phyloP scores from a whole-genome alignment of 176 grass and related monocot species.

The Aegilops speltoides region DNA sequence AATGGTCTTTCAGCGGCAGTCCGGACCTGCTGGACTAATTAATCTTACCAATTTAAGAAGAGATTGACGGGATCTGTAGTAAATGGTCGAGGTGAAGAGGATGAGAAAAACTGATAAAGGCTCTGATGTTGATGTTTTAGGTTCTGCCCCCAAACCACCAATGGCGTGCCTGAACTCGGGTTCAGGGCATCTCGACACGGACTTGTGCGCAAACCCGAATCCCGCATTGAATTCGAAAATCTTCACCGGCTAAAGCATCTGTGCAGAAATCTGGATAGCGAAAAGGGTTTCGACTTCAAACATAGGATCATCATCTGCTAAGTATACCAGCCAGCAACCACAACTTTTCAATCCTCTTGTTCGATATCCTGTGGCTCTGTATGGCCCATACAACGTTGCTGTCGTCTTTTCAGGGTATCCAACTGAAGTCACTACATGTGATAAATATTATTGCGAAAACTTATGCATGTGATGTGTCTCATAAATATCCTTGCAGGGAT shows the following conservation, averaged over 20 bases:
- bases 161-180: background rate
- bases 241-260: background rate
- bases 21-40: too few relatives aligned
- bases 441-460: background rate
- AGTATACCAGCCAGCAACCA: background rate
- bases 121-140: slow-evolving; percentile 28
- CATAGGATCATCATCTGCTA: slow-evolving; percentile 8
- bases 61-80: background rate
- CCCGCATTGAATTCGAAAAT: slow-evolving; percentile 3
- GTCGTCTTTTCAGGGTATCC: background rate
- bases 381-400: background rate
- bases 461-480: background rate
- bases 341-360: background rate
- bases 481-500: background rate
- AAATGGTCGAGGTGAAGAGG: background rate
- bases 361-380: background rate
- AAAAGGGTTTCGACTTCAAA: background rate
- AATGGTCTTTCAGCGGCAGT: background rate
- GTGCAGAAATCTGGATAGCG: background rate
- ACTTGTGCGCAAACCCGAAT: slow-evolving; percentile 21
- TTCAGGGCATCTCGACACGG: slow-evolving; percentile 29
- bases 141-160: background rate
- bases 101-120: background rate
- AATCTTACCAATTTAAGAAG: background rate
- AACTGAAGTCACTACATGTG: background rate